Base-by-base conservation (phyloP, 306 rosid species). In the Cyclanthera cordifolia region DNA sequence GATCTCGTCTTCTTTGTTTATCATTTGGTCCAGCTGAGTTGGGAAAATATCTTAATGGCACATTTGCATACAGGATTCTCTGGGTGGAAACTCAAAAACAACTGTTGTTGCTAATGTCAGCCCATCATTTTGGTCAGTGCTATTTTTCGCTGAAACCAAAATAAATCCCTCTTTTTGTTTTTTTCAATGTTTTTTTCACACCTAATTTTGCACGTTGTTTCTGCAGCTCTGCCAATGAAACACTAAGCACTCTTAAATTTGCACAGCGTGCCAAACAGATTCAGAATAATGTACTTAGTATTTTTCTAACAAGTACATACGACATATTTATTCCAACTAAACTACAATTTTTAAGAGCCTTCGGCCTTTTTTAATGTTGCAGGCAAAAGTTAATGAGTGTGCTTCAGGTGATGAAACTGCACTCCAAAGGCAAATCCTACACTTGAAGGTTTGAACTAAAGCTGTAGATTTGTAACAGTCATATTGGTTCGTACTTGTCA, bases 181-280 rank as follows among this genome's bases (percentile, higher is more conserved):
- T 50, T 53, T 57, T 46, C 24, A 1, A 63, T 67, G 58, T 46
- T 59, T 64, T 60, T 60, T 61, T 10, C 6, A 46, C 73, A 49
- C 32, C 64, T 74, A 51, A 76, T 64, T 17, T 12, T 65, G 58
- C 63, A 43, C 39, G 58, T 73, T 84, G 76, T 70, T 82, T 80
- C 53, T 76, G 79, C 85, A 93, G 96, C 83, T 84, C 95, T 70
- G 86, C 94, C 64, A 83, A 86, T 58, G 98, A 93, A 85, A 93
- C 96, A 21, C 80, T 89, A 56, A 87, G 98, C 88, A 89, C 98
- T 74, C 86, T 89, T 67, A 93, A 93, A 89, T 93, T 93, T 85
- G 93, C 96, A 60, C 98, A 93, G 84, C 98, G 98, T 72, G 95
- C 96, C 85, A 93, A 93, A 81, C 88, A 89, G 79, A 89, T 93